These are phyloP conservation scores for Erodium chrysanthum DNA, from an alignment of 441 rosid genomes.

Conservation along the genomic window DNA sequence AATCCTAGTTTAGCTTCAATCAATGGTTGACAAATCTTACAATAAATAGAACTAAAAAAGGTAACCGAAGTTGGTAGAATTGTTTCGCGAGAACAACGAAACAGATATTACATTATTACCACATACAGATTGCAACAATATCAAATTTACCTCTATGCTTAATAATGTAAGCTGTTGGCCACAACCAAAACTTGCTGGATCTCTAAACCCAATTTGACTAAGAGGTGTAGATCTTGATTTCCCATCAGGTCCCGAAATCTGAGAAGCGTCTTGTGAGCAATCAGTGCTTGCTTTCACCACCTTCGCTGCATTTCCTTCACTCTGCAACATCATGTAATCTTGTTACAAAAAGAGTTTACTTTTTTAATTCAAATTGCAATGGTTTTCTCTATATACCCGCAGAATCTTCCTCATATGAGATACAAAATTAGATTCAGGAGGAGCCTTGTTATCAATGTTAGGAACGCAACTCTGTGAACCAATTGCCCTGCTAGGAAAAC, in stretches of 20 bases:
- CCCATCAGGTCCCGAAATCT: slow-evolving; percentile 79
- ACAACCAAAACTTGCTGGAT: slow-evolving; percentile 92
- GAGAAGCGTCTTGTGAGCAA: slow-evolving; percentile 55
- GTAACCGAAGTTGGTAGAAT: not conserved
- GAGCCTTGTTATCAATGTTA: slow-evolving; percentile 23
- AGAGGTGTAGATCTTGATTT: slow-evolving; percentile 75
- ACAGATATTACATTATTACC: not conserved
- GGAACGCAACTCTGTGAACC: slow-evolving; percentile 27
- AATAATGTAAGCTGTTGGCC: slow-evolving; percentile 85
- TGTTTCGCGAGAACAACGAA: not conserved
- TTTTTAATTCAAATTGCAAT: slow-evolving; percentile 24
- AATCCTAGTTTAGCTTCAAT: not conserved
- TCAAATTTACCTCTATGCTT: slow-evolving; percentile 70
- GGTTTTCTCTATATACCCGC: slow-evolving; percentile 25
- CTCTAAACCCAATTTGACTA: slow-evolving; percentile 90
- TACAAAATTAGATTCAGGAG: slow-evolving; percentile 23
- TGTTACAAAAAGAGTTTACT: slow-evolving; percentile 21
- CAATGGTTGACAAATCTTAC: not conserved
- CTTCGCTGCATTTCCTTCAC: slow-evolving; percentile 30
- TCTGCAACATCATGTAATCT: slow-evolving; percentile 22
- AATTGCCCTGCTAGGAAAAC: slow-evolving; percentile 26
- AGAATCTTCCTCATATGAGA: slow-evolving; percentile 24
- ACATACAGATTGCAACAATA: not conserved
- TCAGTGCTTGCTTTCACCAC: slow-evolving; percentile 19
- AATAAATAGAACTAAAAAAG: not conserved